A percentile compares a stretch with the other conserved stretches of the same genome.
Conservation (phyloP, 2,329 filamentous ascomycete genomes). For the Apiospora pterosperma region DNA sequence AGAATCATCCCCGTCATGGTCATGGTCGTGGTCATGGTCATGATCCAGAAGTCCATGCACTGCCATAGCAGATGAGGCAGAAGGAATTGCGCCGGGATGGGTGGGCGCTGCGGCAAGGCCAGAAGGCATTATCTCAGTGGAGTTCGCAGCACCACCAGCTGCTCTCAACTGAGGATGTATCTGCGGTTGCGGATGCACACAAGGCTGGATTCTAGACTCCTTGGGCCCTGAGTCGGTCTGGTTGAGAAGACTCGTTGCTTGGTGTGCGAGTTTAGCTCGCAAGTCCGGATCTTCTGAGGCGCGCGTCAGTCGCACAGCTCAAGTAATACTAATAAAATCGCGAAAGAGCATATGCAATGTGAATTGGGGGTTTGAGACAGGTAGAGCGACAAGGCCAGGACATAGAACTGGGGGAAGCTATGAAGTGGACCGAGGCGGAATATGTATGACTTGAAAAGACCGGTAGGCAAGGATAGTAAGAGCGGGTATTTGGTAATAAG, state of each 20-base stretch:
- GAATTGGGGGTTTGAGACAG: not conserved
- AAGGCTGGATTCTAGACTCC: slow-evolving; percentile 11
- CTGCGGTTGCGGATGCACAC: slow-evolving; percentile 20
- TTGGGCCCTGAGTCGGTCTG: slow-evolving; percentile 15
- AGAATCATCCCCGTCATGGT: slow-evolving; percentile 29
- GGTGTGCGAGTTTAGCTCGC: slow-evolving; percentile 19
- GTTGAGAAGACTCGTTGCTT: slow-evolving; percentile 15
- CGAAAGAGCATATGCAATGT: not conserved
- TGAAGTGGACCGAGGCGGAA: slow-evolving; percentile 9
- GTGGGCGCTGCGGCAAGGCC: slow-evolving; percentile 24
- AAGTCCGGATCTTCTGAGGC: slow-evolving; percentile 17
- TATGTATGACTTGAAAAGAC: slow-evolving; percentile 11
- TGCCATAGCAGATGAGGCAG: slow-evolving; percentile 23
- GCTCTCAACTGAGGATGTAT: slow-evolving; percentile 25
- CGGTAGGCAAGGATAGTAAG: slow-evolving; percentile 6
- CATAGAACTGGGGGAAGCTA: slow-evolving; percentile 1
- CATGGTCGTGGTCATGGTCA: slow-evolving; percentile 28
- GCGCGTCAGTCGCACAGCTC: not conserved
- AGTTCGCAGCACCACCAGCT: slow-evolving; percentile 16
- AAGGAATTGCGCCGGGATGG: slow-evolving; percentile 24
- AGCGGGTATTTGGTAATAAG: slow-evolving; percentile 23
- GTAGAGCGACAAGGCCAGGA: not conserved
- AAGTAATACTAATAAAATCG: not conserved
- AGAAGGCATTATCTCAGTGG: slow-evolving; percentile 29
- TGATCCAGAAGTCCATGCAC: slow-evolving; percentile 27